phyloP scores from a whole-genome alignment of 352 stramenopile species.

The Peronospora destructor region DNA sequence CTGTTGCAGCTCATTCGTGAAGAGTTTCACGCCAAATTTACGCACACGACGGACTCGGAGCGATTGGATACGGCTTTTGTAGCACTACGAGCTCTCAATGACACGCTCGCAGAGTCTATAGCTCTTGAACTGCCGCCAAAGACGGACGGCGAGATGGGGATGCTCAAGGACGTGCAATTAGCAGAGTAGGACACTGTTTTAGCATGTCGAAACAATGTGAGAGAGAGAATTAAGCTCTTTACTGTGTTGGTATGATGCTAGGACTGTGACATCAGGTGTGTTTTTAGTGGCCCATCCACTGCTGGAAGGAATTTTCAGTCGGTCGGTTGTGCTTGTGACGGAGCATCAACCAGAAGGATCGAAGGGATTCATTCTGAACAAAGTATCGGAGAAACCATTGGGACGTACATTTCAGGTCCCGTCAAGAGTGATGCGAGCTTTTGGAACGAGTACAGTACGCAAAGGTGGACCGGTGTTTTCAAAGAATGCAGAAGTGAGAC shows the following conservation, averaged over 20 bases:
- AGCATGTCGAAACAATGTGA: too few relatives aligned
- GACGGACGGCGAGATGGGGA: conserved; percentile 5
- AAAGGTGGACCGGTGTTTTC: conserved; percentile 60
- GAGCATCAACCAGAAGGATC: conserved; percentile 52
- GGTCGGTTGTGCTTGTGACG: conserved; percentile 68
- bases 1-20: conserved; percentile 43
- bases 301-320: conserved; percentile 59
- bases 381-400: conserved; percentile 44
- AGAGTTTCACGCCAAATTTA: conserved; percentile 31
- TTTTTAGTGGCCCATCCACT: conserved; percentile 76
- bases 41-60: conserved; percentile 4
- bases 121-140: conserved; percentile 28
- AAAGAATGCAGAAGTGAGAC: conserved; percentile 48
- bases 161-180: conserved; percentile 30
- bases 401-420: conserved; percentile 56
- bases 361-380: conserved; percentile 75
- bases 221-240: too few relatives aligned
- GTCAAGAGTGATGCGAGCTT: conserved; percentile 44
- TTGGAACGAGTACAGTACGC: conserved; percentile 53
- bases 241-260: conserved; percentile 3
- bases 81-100: conserved; percentile 52
- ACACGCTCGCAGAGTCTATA: conserved; percentile 43
- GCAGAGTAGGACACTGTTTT: conserved; percentile 30
- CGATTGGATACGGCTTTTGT: conserved; percentile 56
- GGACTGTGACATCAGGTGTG: conserved; percentile 38